Percentiles rank a stretch among this genome's conserved stretches.
Evolutionary conservation across 768 basidiomycete genomes (phyloP).

Genomic region (Heimioporus sp.): DNA sequence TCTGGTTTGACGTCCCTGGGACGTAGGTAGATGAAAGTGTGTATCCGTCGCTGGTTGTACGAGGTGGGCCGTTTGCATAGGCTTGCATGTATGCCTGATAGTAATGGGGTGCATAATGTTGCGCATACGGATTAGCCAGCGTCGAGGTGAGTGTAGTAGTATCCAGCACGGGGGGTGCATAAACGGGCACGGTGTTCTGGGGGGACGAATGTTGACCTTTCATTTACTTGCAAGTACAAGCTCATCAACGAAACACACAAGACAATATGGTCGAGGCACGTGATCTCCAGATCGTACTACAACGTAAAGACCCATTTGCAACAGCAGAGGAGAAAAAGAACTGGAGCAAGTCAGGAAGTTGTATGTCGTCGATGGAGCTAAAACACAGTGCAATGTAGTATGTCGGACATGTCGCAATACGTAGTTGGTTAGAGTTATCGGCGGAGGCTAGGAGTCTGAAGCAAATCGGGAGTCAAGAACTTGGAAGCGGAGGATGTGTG

Average conservation of each 20-base stretch:
- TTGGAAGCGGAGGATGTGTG: conserved; percentile 19
- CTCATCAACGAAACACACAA: not conserved
- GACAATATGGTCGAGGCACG: conserved; percentile 9
- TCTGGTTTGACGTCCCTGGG: conserved; percentile 13
- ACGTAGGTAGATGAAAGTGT: conserved; percentile 39
- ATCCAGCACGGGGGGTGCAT: conserved; percentile 16
- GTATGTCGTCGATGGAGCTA: conserved; percentile 25
- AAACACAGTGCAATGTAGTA: conserved; percentile 34
- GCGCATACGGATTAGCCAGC: conserved; percentile 30
- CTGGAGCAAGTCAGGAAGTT: conserved; percentile 17
- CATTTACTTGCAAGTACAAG: not conserved
- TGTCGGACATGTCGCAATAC: conserved; percentile 29
- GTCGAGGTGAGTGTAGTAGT: conserved; percentile 25
- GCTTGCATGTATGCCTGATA: conserved; percentile 51
- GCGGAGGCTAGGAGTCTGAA: conserved; percentile 12
- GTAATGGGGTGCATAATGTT: conserved; percentile 42
- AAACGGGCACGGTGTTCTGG: conserved; percentile 2
- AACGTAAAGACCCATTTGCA: conserved; percentile 4
- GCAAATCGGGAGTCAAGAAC: conserved; percentile 28
- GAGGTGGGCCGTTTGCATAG: conserved; percentile 13
- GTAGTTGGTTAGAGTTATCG: conserved; percentile 25
- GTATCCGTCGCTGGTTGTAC: conserved; percentile 35
- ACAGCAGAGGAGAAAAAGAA: conserved; percentile 3
- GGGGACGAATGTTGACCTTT: conserved; percentile 13
- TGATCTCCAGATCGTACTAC: conserved; percentile 11